phyloP scores from a whole-genome alignment of 306 rosid genomes.

The Leucaena leucocephala region DNA sequence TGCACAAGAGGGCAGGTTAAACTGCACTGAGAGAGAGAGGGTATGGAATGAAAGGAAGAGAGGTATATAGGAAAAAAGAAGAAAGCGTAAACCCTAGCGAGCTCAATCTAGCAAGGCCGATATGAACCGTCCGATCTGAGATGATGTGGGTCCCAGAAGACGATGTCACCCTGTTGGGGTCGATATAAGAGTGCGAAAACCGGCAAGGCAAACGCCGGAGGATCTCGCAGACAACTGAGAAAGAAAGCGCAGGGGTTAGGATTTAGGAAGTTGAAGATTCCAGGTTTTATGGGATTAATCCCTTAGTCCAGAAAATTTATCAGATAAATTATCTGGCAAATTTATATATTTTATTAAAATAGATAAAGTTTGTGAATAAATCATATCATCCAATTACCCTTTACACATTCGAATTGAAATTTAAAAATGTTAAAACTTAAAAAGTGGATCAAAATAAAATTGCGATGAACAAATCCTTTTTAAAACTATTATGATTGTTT shows the following conservation, averaged over 20 bases:
- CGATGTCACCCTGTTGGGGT: conserved; percentile 1
- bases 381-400: neutral
- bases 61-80: conserved; percentile 20
- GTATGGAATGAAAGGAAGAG: neutral
- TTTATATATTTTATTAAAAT: neutral
- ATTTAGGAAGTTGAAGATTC: neutral
- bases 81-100: conserved; percentile 43
- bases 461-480: neutral
- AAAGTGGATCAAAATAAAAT: neutral
- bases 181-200: no score
- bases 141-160: conserved; percentile 35
- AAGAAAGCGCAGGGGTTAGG: neutral
- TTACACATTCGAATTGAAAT: neutral
- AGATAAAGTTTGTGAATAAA: neutral
- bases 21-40: conserved; percentile 36
- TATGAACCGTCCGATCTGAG: conserved; percentile 30
- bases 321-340: neutral
- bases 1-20: conserved; percentile 41
- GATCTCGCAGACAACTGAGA: neutral
- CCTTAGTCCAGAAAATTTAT: neutral
- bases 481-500: no score
- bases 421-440: neutral
- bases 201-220: neutral
- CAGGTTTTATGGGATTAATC: neutral
- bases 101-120: neutral